Percentiles rank a stretch among this genome's conserved stretches.
Conservation (phyloP, 306 rosid genomes). For the Rosa rugosa region DNA sequence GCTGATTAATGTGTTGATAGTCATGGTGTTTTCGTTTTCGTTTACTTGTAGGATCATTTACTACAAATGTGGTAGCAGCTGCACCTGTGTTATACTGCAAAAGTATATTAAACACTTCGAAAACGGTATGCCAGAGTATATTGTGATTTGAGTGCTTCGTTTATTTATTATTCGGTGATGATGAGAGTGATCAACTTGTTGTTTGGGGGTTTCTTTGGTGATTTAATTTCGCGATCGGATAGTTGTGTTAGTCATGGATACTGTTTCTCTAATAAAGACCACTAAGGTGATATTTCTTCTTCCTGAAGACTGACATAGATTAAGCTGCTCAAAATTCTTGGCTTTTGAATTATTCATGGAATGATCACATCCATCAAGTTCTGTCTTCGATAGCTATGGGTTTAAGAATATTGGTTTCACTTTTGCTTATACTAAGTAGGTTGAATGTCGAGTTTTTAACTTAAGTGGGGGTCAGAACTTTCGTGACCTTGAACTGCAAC, state of each 20-base stretch:
- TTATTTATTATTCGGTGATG: neutral
- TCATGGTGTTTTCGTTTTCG: neutral
- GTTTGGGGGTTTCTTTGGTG: neutral
- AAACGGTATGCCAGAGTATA: conserved; percentile 46
- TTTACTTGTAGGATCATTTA: conserved; percentile 63
- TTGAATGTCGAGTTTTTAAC: neutral
- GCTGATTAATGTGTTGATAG: neutral
- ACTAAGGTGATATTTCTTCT: neutral
- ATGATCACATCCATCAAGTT: neutral
- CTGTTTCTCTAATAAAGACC: neutral
- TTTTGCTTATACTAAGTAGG: neutral
- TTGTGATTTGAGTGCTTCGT: conserved; percentile 2
- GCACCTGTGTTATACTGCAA: conserved; percentile 94
- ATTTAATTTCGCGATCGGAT: neutral
- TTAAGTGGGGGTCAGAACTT: neutral
- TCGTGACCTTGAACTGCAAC: neutral
- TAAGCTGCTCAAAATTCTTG: neutral
- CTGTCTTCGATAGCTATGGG: neutral
- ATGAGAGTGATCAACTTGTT: neutral
- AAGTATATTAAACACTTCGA: conserved; percentile 38
- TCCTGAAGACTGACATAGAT: neutral
- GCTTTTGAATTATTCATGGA: neutral
- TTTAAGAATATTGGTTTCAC: neutral
- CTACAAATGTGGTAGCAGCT: conserved; percentile 90
- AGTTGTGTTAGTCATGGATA: neutral